Evolutionary conservation across 129 eudicot genomes (phyloP).

Genomic region (Pulicaria dysenterica): DNA sequence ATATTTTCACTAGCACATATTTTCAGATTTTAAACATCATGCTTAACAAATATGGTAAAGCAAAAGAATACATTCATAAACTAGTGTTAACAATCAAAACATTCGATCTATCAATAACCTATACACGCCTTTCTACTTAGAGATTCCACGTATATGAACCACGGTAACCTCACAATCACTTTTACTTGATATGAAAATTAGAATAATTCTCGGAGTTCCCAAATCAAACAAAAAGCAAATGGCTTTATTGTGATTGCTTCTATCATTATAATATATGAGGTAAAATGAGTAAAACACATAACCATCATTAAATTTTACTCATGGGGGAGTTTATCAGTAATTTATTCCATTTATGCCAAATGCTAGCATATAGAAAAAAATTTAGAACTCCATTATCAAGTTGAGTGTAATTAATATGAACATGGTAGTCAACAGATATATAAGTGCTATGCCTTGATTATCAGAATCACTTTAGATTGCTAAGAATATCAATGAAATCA

Average conservation of each 20-base stretch:
- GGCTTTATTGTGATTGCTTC: background rate
- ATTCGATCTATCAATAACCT: background rate
- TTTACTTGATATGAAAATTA: background rate
- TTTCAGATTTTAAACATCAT: background rate
- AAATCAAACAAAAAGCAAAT: background rate
- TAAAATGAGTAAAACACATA: conserved; percentile 8
- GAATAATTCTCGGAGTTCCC: background rate
- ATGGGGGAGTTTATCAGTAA: background rate
- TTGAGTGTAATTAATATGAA: conserved; percentile 1
- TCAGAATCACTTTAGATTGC: background rate
- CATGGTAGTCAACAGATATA: background rate
- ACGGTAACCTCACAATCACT: too few species aligned
- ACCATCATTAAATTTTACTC: background rate
- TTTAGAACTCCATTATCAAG: background rate
- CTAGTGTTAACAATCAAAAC: conserved; percentile 21
- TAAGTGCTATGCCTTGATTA: background rate
- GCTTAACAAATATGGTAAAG: conserved; percentile 4
- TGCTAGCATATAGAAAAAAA: background rate
- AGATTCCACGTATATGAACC: too few species aligned
- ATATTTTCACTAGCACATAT: background rate
- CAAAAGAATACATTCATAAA: conserved; percentile 16
- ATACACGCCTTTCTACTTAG: background rate
- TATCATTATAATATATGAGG: background rate
- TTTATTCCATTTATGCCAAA: background rate
- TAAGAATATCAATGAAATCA: background rate